These are phyloP conservation scores for Cenchrus americanus DNA, from an alignment of 176 grass and related monocot species.

Conservation along the genomic window DNA sequence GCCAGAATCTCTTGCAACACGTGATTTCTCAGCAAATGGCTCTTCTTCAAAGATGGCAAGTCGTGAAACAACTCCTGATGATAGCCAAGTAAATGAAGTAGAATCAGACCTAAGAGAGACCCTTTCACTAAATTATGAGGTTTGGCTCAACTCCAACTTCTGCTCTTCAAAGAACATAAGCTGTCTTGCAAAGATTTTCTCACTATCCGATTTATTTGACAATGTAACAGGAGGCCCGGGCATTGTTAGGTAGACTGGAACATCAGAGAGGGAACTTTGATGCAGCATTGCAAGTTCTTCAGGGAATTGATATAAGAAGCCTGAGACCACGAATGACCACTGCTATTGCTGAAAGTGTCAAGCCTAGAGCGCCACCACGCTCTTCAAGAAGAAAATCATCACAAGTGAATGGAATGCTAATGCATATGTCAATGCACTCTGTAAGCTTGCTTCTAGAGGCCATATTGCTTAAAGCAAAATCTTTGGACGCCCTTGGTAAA, in stretches of 20 bases:
- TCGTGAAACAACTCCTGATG: constrained; percentile 72
- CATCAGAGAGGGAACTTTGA: constrained; percentile 95
- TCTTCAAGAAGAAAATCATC: constrained; percentile 67
- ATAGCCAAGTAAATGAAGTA: constrained; percentile 86
- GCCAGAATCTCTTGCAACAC: constrained; percentile 89
- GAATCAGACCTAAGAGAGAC: constrained; percentile 94
- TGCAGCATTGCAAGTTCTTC: constrained; percentile 95
- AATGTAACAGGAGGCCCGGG: constrained; percentile 80
- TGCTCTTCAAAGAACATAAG: constrained; percentile 24
- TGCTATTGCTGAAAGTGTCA: constrained; percentile 74
- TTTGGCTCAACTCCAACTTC: constrained; percentile 38
- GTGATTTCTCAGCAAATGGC: constrained; percentile 80
- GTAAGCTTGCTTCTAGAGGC: constrained; percentile 94
- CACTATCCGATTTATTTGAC: constrained; percentile 41
- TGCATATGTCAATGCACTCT: constrained; percentile 98
- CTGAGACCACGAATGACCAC: constrained; percentile 74
- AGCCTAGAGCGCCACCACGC: constrained; percentile 57
- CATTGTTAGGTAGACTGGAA: constrained; percentile 92
- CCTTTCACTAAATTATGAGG: constrained; percentile 98
- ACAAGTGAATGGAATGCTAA: constrained; percentile 61
- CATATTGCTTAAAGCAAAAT: constrained; percentile 91
- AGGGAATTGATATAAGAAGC: constrained; percentile 83
- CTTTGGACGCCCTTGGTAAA: constrained; percentile 68
- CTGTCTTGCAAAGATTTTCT: constrained; percentile 21
- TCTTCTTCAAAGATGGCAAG: constrained; percentile 66